Percentiles rank a stretch among this genome's conserved stretches.
Evolutionary conservation across 2,329 filamentous ascomycete genomes (phyloP).

Genomic region (Orbilia javanica): DNA sequence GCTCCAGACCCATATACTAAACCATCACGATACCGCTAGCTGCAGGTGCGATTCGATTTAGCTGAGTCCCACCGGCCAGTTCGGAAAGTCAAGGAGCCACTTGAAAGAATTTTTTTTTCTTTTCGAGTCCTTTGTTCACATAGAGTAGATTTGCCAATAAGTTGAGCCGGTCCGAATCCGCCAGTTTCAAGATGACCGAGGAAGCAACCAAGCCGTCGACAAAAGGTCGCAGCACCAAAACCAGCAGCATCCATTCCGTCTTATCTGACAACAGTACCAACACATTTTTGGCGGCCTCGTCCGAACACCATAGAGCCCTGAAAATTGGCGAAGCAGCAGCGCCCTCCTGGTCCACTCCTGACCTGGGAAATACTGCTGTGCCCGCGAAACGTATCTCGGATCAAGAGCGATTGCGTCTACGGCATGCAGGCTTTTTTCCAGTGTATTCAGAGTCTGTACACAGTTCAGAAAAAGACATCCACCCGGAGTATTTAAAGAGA

Average conservation of each 20-base stretch:
- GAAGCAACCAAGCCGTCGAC: slow-evolving; percentile 53
- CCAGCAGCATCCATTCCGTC: slow-evolving; percentile 52
- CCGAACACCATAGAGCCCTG: slow-evolving; percentile 26
- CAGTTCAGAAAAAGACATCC: slow-evolving; percentile 40
- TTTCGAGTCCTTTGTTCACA: slow-evolving; percentile 28
- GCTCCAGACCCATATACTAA: slow-evolving; percentile 54
- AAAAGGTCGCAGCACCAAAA: slow-evolving; percentile 43
- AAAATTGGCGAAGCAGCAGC: slow-evolving; percentile 45
- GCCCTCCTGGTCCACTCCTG: slow-evolving; percentile 12
- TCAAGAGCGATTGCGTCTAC: slow-evolving; percentile 46
- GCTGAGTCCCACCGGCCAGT: slow-evolving; percentile 48
- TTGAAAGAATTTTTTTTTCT: slow-evolving; percentile 4
- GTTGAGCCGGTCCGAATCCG: slow-evolving; percentile 48
- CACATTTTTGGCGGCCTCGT: slow-evolving; percentile 43
- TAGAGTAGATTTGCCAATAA: slow-evolving; percentile 46
- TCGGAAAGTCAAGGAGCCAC: slow-evolving; percentile 49
- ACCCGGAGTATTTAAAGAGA: slow-evolving; percentile 45
- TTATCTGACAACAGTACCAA: slow-evolving; percentile 54
- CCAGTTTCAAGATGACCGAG: slow-evolving; percentile 53
- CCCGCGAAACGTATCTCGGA: slow-evolving; percentile 51
- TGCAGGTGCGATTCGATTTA: slow-evolving; percentile 32
- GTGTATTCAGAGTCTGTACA: slow-evolving; percentile 38
- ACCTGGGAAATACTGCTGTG: slow-evolving; percentile 34
- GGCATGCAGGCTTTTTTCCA: slow-evolving; percentile 32
- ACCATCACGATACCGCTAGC: slow-evolving; percentile 51